Conservation (phyloP, 2,329 filamentous ascomycete genomes). For the Ambrosiella xylebori region DNA sequence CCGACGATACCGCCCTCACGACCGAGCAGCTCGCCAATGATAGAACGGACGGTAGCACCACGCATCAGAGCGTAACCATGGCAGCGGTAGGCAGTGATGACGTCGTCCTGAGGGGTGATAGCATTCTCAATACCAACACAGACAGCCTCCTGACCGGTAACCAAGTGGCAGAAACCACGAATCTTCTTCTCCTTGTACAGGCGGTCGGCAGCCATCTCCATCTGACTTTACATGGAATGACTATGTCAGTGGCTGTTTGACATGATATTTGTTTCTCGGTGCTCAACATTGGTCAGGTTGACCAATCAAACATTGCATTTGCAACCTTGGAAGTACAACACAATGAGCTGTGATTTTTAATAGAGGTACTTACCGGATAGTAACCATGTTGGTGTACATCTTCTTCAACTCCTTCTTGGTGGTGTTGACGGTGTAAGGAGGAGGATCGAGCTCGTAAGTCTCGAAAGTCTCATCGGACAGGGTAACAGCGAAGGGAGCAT, state of each 20-base stretch:
- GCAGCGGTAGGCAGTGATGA: slow-evolving; percentile 97
- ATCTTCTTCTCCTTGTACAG: slow-evolving; percentile 99
- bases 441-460: slow-evolving; percentile 96
- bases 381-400: slow-evolving; percentile 98
- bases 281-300: too few species aligned
- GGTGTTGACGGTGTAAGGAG: slow-evolving; percentile 76
- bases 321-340: too few species aligned
- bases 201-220: slow-evolving; percentile 98
- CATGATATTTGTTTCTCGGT: too few species aligned
- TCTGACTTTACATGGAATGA: slow-evolving; percentile 45
- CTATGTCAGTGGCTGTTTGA: too few species aligned
- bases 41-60: slow-evolving; percentile 72
- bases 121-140: slow-evolving; percentile 94
- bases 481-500: slow-evolving; percentile 78
- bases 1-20: slow-evolving; percentile 93
- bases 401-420: slow-evolving; percentile 97
- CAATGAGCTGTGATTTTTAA: neutral
- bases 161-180: slow-evolving; percentile 97
- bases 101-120: slow-evolving; percentile 74
- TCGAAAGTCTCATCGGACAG: slow-evolving; percentile 98
- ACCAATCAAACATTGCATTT: too few species aligned
- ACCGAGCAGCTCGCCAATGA: slow-evolving; percentile 90
- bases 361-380: slow-evolving; percentile 50
- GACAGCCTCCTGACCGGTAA: slow-evolving; percentile 93
- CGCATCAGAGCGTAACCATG: slow-evolving; percentile 98